Conservation (phyloP, 2,329 filamentous ascomycete species). For the Stachybotrys chlorohalonatus region DNA sequence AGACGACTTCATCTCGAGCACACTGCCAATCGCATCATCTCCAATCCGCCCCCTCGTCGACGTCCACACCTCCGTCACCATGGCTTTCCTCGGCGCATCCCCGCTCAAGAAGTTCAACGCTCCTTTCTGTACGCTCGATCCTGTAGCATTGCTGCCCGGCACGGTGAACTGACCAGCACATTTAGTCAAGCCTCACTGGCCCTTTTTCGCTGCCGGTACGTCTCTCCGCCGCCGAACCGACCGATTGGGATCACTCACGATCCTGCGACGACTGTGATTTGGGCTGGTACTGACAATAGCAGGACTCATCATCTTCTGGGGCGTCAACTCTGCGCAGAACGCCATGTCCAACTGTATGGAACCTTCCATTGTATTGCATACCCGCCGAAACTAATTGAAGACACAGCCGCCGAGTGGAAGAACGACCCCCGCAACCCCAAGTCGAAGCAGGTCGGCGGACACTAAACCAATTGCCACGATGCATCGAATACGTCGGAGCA, state of each 20-base stretch:
- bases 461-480: constrained; percentile 27
- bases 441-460: constrained; percentile 33
- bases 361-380: neutral
- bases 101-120: constrained; percentile 72
- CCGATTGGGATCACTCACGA: neutral
- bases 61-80: constrained; percentile 41
- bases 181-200: constrained; percentile 80
- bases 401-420: constrained; percentile 82
- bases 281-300: constrained; percentile 14
- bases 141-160: neutral
- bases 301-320: constrained; percentile 85
- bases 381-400: constrained; percentile 13
- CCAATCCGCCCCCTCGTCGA: constrained; percentile 25
- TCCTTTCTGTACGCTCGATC: constrained; percentile 61
- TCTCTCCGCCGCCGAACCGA: constrained; percentile 13
- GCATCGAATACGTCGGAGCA: constrained; percentile 11
- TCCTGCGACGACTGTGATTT: constrained; percentile 9
- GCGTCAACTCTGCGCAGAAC: constrained; percentile 76
- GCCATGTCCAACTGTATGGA: constrained; percentile 65
- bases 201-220: constrained; percentile 93
- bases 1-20: constrained; percentile 22
- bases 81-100: constrained; percentile 62
- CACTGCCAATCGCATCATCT: constrained; percentile 21
- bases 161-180: neutral
- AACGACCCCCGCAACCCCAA: constrained; percentile 89